Conservation (phyloP, 1,139 yeast genomes). For the Candida glucosophila region DNA sequence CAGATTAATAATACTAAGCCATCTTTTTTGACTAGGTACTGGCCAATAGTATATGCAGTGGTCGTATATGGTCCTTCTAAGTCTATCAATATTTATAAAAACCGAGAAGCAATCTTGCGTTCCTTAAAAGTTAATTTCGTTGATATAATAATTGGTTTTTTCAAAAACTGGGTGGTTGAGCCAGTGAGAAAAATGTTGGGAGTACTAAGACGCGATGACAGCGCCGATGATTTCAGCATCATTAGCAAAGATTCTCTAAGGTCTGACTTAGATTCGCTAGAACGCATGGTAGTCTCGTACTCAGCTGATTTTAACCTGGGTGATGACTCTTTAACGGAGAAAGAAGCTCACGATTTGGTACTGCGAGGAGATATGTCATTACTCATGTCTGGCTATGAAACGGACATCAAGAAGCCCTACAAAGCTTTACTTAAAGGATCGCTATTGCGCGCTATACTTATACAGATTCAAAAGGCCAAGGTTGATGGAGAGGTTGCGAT, state of each 20-base stretch:
- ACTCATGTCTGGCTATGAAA: constrained; percentile 73
- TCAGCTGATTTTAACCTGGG: constrained; percentile 36
- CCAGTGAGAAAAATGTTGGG: constrained; percentile 71
- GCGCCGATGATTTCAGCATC: constrained; percentile 54
- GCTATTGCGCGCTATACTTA: constrained; percentile 65
- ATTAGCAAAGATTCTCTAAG: constrained; percentile 72
- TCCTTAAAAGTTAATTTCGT: constrained; percentile 55
- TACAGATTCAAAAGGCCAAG: constrained; percentile 89
- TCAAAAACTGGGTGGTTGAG: constrained; percentile 72
- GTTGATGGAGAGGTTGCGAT: constrained; percentile 91
- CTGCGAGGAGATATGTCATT: constrained; percentile 69
- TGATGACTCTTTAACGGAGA: constrained; percentile 9
- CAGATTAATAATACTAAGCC: constrained; percentile 42
- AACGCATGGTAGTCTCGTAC: constrained; percentile 80
- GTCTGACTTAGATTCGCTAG: constrained; percentile 73
- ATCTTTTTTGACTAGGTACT: constrained; percentile 43
- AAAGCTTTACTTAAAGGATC: constrained; percentile 58
- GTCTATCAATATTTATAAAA: constrained; percentile 33
- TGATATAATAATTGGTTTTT: constrained; percentile 60
- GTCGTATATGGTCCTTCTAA: constrained; percentile 45
- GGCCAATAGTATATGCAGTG: constrained; percentile 48
- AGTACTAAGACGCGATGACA: constrained; percentile 76
- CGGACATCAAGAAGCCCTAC: constrained; percentile 64
- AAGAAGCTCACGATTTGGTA: constrained; percentile 34
- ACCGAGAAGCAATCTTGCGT: constrained; percentile 40